A percentile compares a stretch with the other conserved stretches of the same genome.
Conservation (phyloP, 2,329 filamentous ascomycete species). For the Grosmannia serpens region DNA sequence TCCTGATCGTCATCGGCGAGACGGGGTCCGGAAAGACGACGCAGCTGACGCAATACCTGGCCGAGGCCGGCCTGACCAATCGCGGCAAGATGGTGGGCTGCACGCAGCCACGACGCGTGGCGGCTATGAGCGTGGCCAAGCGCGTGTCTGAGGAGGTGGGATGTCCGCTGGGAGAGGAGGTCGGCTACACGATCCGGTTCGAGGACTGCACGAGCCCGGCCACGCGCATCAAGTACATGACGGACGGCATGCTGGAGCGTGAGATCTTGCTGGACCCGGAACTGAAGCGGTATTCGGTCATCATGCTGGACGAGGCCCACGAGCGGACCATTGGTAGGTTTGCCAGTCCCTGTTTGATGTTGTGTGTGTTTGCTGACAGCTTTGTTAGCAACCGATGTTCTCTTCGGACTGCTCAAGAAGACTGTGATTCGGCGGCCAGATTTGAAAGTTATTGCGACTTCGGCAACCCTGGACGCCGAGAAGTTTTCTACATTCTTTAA, state of each 20-base stretch:
- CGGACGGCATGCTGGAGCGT: slow-evolving; percentile 93
- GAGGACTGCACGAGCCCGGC: slow-evolving; percentile 82
- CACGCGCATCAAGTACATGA: slow-evolving; percentile 99
- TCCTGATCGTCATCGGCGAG: slow-evolving; percentile 92
- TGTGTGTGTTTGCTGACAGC: background rate
- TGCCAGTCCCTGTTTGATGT: too few species aligned
- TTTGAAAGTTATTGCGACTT: slow-evolving; percentile 91
- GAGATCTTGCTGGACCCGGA: slow-evolving; percentile 90
- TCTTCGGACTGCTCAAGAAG: slow-evolving; percentile 92
- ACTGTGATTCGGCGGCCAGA: slow-evolving; percentile 76
- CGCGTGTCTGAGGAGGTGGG: slow-evolving; percentile 95
- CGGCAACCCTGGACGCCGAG: slow-evolving; percentile 89
- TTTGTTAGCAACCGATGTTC: slow-evolving; percentile 63
- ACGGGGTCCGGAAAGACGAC: slow-evolving; percentile 97
- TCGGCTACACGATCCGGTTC: slow-evolving; percentile 96
- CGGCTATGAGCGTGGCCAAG: slow-evolving; percentile 94
- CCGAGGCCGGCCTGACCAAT: slow-evolving; percentile 82
- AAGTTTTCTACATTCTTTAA: slow-evolving; percentile 97
- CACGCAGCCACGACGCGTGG: slow-evolving; percentile 92
- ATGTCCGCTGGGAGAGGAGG: slow-evolving; percentile 78
- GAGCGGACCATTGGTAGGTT: slow-evolving; percentile 65
- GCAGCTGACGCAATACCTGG: slow-evolving; percentile 88
- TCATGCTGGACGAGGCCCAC: slow-evolving; percentile 97
- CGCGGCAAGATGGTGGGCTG: slow-evolving; percentile 87
- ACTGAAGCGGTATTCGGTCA: slow-evolving; percentile 80